Evolutionary conservation across 2,329 filamentous ascomycete genomes (phyloP), one percentile per base, ranked within the genome.

Genomic region (Colletotrichum sp.): DNA sequence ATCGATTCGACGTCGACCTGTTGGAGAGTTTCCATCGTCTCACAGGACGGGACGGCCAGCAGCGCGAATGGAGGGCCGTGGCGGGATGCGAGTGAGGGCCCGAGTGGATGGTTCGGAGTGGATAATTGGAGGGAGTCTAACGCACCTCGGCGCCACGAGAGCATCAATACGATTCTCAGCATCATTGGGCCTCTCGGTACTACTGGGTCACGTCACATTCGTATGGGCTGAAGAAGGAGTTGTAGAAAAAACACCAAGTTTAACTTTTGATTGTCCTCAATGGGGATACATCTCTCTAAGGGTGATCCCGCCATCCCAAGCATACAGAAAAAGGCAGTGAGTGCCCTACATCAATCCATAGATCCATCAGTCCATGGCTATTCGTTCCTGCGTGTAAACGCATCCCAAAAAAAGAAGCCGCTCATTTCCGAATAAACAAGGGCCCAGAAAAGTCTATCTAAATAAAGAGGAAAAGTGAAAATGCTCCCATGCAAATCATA

Each of bases 401-500:
- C 65, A 15, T 52, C 28, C 21, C 21, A 28, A 28, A 21, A 28
- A 66, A 66, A 32, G 24, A 44, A 60, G 49, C 69, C 52, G 55
- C 32, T 36, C 34, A 66, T 63, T 57, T 52, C n/a, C 10, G 62
- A 59, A 72, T 34, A 26, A 76, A 24, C 24, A 66, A 65, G 28
- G 69, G 24, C 36, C 72, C 36, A 67, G 71, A 63, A 63, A 79
- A 34, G 77, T 62, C 30, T 69, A 39, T 70, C 68, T 63, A 63
- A 55, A 67, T 9, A n/a, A n/a, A n/a, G 18, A 26, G 55, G 21
- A 30, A 59, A 52, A 21, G 4, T 52, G 44, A 52, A 8, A 13
- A 52, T 52, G 44, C 55, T 30, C 55, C 55, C 26, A 59, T 59
- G 26, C 55, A 59, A 59, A 59, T 52, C 44, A 52, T 52, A 52